phyloP scores from a whole-genome alignment of 306 rosid genomes.

The Acacia confusa region DNA sequence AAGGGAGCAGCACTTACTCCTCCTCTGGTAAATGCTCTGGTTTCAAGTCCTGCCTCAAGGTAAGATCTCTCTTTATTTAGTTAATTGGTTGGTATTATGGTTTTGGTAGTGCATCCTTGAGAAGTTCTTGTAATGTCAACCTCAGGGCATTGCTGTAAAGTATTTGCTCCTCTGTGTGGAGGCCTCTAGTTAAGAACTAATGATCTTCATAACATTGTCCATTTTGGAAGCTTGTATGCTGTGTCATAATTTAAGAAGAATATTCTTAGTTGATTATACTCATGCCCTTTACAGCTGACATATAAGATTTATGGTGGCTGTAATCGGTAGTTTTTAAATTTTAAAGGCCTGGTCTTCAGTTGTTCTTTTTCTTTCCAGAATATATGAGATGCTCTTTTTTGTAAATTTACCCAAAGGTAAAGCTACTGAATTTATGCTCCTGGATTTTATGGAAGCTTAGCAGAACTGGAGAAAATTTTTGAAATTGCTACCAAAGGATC shows the following conservation, averaged over 20 bases:
- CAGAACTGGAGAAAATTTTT: constrained; percentile 91
- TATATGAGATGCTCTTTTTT: constrained; percentile 91
- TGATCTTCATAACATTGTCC: background rate
- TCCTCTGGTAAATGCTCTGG: constrained; percentile 65
- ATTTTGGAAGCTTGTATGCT: background rate
- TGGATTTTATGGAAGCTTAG: constrained; percentile 99
- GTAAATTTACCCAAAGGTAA: constrained; percentile 77
- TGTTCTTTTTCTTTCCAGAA: constrained; percentile 72
- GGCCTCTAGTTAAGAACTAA: background rate
- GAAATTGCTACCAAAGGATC: constrained; percentile 86
- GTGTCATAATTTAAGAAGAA: constrained; percentile 2
- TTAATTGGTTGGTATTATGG: background rate
- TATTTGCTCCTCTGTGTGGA: background rate
- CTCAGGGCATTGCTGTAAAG: background rate
- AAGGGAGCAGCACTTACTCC: constrained; percentile 76
- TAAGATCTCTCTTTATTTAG: constrained; percentile 34
- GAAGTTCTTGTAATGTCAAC: background rate
- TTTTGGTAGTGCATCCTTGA: background rate
- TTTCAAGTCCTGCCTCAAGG: constrained; percentile 95
- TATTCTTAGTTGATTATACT: constrained; percentile 18
- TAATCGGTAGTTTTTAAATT: constrained; percentile 37
- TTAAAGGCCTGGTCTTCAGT: constrained; percentile 79
- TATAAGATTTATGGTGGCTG: constrained; percentile 21
- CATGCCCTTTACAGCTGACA: background rate
- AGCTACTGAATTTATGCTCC: constrained; percentile 98